Base-by-base conservation (phyloP, 495 filamentous ascomycete species). In the Bacidia rubella region DNA sequence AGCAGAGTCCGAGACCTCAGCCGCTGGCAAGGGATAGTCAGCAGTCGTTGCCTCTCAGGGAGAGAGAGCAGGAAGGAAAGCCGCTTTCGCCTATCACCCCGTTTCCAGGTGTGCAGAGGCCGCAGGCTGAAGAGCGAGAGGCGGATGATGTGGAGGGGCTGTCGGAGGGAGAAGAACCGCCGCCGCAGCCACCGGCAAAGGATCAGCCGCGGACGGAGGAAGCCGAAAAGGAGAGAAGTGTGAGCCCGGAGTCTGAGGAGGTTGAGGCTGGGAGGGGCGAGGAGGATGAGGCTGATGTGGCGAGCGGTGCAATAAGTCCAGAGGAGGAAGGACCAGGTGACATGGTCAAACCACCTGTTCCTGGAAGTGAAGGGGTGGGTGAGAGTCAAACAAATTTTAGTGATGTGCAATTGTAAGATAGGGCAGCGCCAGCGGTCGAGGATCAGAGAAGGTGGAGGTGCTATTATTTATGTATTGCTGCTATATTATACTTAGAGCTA, bases 11-110 rank as follows among this genome's bases (percentile, higher is more conserved):
- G 3, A 22, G 44, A 12, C 44, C 17, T 2, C 44, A 25, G 11
- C 21, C 44, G n/a, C 23, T 38, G 24, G 32, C 25, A 25, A 68
- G 61, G 27, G 66, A 72, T 11, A 55, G 60, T 67, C 61, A 74
- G 32, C 47, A 40, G 20, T 46, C 54, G 2, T 39, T 51, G 10
- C 54, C 57, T 0, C 12, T 49, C 22, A 47, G 53, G 23, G 35
- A 52, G 21, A 38, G 32, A 22, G 32, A 44, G 17, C 52, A 54
- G 29, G 46, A 47, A 1, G 48, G 59, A 22, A 26, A 40, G 26
- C 40, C 48, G 5, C 24, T 44, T n/a, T 44, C 51, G 3, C 22
- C 38, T 27, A 25, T 50, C 3, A 32, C 47, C 1, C 47, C 47
- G 32, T 50, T 32, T 10, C 47, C 47, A 2, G 47, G 11, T 7